phyloP scores from a whole-genome alignment of 2,329 filamentous ascomycete genomes.

The Aspergillus persii region DNA sequence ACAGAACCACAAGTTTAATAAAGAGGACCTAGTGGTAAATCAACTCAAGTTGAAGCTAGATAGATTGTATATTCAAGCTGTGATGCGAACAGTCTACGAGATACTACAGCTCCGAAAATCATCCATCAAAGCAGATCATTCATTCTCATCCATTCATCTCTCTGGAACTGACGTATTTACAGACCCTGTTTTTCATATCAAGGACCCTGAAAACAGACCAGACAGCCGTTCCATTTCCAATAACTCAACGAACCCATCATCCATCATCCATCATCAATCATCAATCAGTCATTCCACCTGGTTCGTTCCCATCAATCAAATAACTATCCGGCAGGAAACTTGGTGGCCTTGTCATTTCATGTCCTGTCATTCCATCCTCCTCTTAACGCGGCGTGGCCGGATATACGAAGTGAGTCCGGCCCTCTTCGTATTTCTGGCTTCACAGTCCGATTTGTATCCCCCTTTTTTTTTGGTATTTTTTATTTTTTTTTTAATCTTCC shows the following conservation, averaged over 20 bases:
- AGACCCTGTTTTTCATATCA: not conserved
- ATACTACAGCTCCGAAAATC: not conserved
- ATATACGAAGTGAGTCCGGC: slow-evolving; percentile 17
- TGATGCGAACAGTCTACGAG: not conserved
- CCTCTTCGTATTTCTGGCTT: slow-evolving; percentile 7
- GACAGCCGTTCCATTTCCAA: not conserved
- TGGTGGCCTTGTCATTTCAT: slow-evolving; percentile 4
- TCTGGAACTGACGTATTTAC: not conserved
- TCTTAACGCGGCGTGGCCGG: not conserved
- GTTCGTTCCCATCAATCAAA: not conserved
- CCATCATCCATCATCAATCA: too few relatives aligned
- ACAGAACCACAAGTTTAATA: too few relatives aligned
- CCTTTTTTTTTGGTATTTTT: slow-evolving; percentile 9
- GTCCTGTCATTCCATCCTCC: not conserved
- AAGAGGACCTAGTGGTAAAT: too few relatives aligned
- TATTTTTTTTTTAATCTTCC: not conserved
- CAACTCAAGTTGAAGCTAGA: too few relatives aligned
- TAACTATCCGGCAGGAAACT: not conserved
- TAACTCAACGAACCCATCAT: not conserved
- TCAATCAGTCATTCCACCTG: slow-evolving; percentile 1
- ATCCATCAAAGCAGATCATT: not conserved
- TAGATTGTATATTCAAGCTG: slow-evolving; percentile 6
- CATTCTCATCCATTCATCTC: not conserved
- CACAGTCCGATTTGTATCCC: slow-evolving; percentile 2
- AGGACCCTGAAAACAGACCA: not conserved